These are phyloP conservation scores for Garcia nutans DNA, from an alignment of 345 rosid species.

Conservation along the genomic window DNA sequence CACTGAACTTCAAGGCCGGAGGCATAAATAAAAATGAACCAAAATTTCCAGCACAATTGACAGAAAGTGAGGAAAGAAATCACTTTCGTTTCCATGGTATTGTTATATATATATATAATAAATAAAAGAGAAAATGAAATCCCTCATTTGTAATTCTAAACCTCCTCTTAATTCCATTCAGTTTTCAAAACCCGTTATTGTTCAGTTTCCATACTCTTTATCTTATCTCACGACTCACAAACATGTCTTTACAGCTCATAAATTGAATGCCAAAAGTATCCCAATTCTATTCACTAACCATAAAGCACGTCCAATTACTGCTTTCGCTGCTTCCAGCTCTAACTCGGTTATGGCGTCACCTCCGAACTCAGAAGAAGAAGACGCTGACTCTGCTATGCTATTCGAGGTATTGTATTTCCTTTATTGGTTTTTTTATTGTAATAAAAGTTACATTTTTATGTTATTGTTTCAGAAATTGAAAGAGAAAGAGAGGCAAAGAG, in stretches of 20 bases:
- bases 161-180: conserved; percentile 36
- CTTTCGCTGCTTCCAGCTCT: conserved; percentile 38
- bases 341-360: conserved; percentile 28
- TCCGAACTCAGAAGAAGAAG: conserved; percentile 45
- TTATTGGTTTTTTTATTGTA: not conserved
- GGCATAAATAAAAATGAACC: not conserved
- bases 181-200: conserved; percentile 28
- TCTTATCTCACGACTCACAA: conserved; percentile 18
- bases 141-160: conserved; percentile 30
- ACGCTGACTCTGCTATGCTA: conserved; percentile 49
- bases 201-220: conserved; percentile 24
- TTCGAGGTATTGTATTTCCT: conserved; percentile 47
- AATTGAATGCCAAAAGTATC: conserved; percentile 22
- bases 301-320: conserved; percentile 16
- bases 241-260: conserved; percentile 20
- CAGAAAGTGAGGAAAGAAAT: not conserved
- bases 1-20: not conserved
- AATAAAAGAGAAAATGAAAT: conserved; percentile 40
- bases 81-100: conserved; percentile 18
- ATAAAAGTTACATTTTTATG: not conserved
- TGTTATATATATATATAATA: not conserved
- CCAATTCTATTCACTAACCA: conserved; percentile 12
- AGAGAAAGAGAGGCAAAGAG: conserved; percentile 64
- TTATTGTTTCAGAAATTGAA: conserved; percentile 50
- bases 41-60: not conserved